Percentiles rank a stretch among this genome's conserved stretches.
These are phyloP conservation scores for Ascochyta pisi DNA, from an alignment of 2,329 filamentous ascomycete species.

Conservation along the genomic window DNA sequence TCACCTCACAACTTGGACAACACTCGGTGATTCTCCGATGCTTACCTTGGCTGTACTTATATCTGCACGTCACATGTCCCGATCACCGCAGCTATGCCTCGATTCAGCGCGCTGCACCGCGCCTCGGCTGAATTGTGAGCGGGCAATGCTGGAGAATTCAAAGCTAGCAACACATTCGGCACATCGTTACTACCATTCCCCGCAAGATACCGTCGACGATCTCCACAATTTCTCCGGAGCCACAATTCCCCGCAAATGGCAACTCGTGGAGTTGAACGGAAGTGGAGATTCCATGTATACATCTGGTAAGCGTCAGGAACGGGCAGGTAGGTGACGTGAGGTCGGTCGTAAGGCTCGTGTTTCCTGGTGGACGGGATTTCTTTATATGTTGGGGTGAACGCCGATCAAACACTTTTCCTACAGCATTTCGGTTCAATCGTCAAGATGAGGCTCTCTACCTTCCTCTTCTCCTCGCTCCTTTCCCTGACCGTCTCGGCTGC, in stretches of 20 bases:
- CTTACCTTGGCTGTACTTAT: constrained; percentile 1
- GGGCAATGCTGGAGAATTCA: constrained; percentile 3
- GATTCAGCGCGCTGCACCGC: constrained; percentile 5
- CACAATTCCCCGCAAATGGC: constrained; percentile 26
- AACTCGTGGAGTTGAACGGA: constrained; percentile 10
- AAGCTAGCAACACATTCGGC: constrained; percentile 22
- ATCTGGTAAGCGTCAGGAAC: constrained; percentile 17
- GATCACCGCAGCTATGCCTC: constrained; percentile 7
- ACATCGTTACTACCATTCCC: constrained; percentile 24
- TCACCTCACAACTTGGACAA: not conserved
- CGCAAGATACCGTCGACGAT: constrained; percentile 23
- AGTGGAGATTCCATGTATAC: not conserved
- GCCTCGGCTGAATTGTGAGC: constrained; percentile 18
- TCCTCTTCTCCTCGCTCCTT: constrained; percentile 34
- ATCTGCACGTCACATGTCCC: constrained; percentile 11
- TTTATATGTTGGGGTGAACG: constrained; percentile 9
- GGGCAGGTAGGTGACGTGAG: constrained; percentile 12
- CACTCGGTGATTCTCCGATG: constrained; percentile 15
- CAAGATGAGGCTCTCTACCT: constrained; percentile 42
- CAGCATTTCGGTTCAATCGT: constrained; percentile 14
- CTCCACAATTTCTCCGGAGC: constrained; percentile 32
- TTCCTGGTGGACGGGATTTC: not conserved
- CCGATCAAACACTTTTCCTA: constrained; percentile 6
- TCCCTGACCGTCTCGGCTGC: constrained; percentile 30
- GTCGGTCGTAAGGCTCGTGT: constrained; percentile 5